Conservation (phyloP, 1,284 basidiomycete species). For the Cryptococcus maquisensis region DNA sequence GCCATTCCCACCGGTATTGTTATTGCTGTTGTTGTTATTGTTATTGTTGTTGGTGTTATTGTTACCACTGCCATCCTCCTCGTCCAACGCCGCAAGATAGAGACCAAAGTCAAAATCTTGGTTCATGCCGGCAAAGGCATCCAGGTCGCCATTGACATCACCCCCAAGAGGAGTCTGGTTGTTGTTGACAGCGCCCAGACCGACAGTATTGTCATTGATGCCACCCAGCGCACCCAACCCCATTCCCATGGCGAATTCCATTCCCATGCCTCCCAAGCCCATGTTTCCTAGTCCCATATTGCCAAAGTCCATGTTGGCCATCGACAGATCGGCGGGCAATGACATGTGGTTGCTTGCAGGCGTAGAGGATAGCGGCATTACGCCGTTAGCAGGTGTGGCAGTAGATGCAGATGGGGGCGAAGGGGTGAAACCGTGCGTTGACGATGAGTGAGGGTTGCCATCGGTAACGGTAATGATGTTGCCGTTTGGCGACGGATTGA, state of each 20-base stretch:
- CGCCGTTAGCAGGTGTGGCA: constrained; percentile 15
- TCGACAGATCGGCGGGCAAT: background rate
- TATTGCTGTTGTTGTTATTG: background rate
- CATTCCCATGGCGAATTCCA: constrained; percentile 12
- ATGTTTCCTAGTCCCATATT: background rate
- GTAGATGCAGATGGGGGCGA: constrained; percentile 29
- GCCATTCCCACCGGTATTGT: background rate
- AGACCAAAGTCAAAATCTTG: constrained; percentile 35
- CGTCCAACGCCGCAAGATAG: constrained; percentile 38
- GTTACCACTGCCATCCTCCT: constrained; percentile 25
- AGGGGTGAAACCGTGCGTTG: constrained; percentile 25
- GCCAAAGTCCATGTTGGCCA: background rate
- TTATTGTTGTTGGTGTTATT: background rate
- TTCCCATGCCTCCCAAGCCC: background rate
- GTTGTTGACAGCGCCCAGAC: background rate
- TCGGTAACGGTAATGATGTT: constrained; percentile 17
- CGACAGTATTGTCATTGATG: background rate
- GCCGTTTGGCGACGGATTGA: constrained; percentile 38
- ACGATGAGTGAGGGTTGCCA: constrained; percentile 11
- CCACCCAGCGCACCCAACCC: constrained; percentile 13
- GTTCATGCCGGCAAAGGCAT: constrained; percentile 15
- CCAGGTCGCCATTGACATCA: constrained; percentile 16
- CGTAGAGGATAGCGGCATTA: constrained; percentile 3
- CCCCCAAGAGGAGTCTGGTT: constrained; percentile 4
- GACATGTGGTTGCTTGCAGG: background rate